A percentile compares a stretch with the other conserved stretches of the same genome.
Evolutionary conservation across 805 yeast species (phyloP).

Genomic region (Candida gorgasii): DNA sequence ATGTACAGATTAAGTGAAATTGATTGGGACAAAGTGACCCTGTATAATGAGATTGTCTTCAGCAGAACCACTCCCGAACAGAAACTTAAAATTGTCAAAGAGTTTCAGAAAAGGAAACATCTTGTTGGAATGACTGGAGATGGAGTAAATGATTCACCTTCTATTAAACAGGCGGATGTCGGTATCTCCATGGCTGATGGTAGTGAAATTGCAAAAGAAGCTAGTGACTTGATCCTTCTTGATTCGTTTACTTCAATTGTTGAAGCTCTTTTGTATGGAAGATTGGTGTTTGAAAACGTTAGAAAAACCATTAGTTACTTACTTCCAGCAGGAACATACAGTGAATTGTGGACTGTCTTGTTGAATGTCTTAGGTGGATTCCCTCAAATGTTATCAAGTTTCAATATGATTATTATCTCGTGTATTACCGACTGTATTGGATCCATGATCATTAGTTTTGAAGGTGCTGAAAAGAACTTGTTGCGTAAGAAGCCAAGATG

Average conservation of each 20-base stretch:
- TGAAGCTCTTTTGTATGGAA: conserved; percentile 41
- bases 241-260: conserved; percentile 28
- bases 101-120: conserved; percentile 36
- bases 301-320: conserved; percentile 47
- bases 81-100: conserved; percentile 48
- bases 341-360: conserved; percentile 53
- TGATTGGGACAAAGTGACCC: conserved; percentile 43
- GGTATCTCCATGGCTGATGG: conserved; percentile 31
- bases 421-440: conserved; percentile 49
- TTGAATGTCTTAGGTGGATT: conserved; percentile 49
- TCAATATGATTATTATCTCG: conserved; percentile 51
- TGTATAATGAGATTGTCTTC: conserved; percentile 43
- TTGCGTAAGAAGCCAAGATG: conserved; percentile 44
- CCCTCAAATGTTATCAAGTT: conserved; percentile 50
- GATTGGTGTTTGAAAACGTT: conserved; percentile 51
- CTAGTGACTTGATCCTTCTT: conserved; percentile 32
- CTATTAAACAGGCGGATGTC: conserved; percentile 35
- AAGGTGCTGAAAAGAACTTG: conserved; percentile 43
- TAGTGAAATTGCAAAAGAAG: conserved; percentile 38
- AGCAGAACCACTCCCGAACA: conserved; percentile 50
- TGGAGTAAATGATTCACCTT: conserved; percentile 37
- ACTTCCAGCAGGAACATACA: conserved; percentile 51
- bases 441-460: conserved; percentile 46
- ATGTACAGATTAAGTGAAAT: conserved; percentile 30
- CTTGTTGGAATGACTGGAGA: conserved; percentile 39